Conservation (phyloP, 1,284 basidiomycete species). For the Rhodofomes roseus region DNA sequence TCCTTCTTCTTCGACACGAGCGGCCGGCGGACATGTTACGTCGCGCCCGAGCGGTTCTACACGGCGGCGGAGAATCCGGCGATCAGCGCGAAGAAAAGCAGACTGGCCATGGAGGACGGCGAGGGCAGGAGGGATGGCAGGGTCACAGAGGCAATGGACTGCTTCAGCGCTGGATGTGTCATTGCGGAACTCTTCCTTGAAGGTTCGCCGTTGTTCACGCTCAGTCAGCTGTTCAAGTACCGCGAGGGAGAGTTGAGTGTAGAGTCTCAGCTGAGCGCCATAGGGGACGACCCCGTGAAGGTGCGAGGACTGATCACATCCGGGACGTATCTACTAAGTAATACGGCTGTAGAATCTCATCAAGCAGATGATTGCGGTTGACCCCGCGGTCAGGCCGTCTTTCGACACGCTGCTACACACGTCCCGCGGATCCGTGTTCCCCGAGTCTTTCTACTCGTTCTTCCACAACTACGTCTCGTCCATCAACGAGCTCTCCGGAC, state of each 20-base stretch:
- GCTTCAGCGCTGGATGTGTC: slow-evolving; percentile 95
- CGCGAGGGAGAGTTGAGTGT: slow-evolving; percentile 81
- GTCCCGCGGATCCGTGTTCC: slow-evolving; percentile 81
- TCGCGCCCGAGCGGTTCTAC: slow-evolving; percentile 97
- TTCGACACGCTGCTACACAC: slow-evolving; percentile 82
- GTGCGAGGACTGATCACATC: slow-evolving; percentile 47
- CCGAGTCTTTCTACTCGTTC: slow-evolving; percentile 94
- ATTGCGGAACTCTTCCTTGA: slow-evolving; percentile 96
- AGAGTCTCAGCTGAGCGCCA: slow-evolving; percentile 68
- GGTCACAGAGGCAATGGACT: slow-evolving; percentile 97
- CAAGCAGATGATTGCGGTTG: slow-evolving; percentile 85
- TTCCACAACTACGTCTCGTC: slow-evolving; percentile 87
- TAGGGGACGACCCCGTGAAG: slow-evolving; percentile 79
- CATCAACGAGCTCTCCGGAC: slow-evolving; percentile 63
- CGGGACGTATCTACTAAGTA: slow-evolving; percentile 14
- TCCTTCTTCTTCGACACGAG: slow-evolving; percentile 98
- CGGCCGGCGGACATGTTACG: slow-evolving; percentile 89
- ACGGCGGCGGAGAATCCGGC: slow-evolving; percentile 67
- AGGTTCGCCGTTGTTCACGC: slow-evolving; percentile 89
- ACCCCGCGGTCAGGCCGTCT: slow-evolving; percentile 73
- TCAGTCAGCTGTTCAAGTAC: slow-evolving; percentile 96
- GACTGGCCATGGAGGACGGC: slow-evolving; percentile 40
- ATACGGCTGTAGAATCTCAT: slow-evolving; percentile 66
- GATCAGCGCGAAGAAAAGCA: slow-evolving; percentile 60
- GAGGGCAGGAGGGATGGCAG: slow-evolving; percentile 64